These are phyloP conservation scores for Ormosia emarginata DNA, from an alignment of 306 rosid genomes.

Conservation along the genomic window DNA sequence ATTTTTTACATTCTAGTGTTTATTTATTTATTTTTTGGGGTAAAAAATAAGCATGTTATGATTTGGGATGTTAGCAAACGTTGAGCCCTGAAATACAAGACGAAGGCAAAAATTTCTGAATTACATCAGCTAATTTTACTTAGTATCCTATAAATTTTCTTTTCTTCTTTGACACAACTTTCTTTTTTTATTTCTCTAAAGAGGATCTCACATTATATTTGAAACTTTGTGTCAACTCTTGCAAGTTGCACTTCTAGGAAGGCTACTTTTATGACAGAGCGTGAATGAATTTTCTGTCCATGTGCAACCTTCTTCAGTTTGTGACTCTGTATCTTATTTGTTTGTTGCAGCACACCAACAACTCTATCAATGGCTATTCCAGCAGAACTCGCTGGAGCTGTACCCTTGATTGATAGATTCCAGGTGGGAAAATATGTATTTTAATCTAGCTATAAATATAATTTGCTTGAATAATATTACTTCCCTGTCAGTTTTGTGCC, in stretches of 20 bases:
- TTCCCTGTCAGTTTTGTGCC: not conserved
- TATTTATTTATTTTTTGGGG: not conserved
- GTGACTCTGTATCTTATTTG: not conserved
- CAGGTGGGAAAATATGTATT: slow-evolving; percentile 49
- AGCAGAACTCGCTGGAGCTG: slow-evolving; percentile 72
- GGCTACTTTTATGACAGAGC: not conserved
- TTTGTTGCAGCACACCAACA: slow-evolving; percentile 63
- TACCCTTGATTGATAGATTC: slow-evolving; percentile 76
- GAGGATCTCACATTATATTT: not conserved
- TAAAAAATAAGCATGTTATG: not conserved
- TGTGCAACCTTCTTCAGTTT: not conserved
- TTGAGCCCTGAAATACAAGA: not conserved
- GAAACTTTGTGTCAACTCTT: not conserved
- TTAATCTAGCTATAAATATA: not conserved
- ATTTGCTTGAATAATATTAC: not conserved
- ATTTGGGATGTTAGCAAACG: not conserved
- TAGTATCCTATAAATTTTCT: not conserved
- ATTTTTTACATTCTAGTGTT: not conserved
- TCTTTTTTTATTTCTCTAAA: not conserved
- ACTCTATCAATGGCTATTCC: slow-evolving; percentile 70
- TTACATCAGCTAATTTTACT: not conserved
- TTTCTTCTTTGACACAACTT: not conserved
- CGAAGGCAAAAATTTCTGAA: not conserved
- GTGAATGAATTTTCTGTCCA: not conserved
- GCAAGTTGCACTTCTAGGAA: not conserved